Base-by-base conservation (phyloP, 2,329 filamentous ascomycete genomes). In the Simplicillium aogashimaense region DNA sequence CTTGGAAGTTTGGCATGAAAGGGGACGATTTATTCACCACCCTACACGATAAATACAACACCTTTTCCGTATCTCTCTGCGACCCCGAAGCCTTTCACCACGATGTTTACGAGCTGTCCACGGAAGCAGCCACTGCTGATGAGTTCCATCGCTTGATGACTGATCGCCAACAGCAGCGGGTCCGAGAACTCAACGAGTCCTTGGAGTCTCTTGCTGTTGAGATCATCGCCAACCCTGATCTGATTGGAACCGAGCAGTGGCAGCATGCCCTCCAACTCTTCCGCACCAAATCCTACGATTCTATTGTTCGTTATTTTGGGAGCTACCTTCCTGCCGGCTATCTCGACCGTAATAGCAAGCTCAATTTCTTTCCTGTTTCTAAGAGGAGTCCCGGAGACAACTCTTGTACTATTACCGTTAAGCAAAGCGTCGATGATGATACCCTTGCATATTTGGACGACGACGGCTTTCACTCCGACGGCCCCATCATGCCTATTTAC, bases 1-100 rank as follows among this genome's bases (percentile, higher is more conserved):
- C 69, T 50, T 78, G 74, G 74, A 78, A 78, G 57, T 78, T 78
- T 63, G 74, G 72, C 52, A 68, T 78, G 67, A 76, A 73, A 65
- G 67, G 67, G 53, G 67, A 70, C 42, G 74, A 76, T 51, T 69
- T 78, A 57, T 70, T 70, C 53, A 71, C 69, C 39, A 72, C 67
- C 39, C 67, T 78, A 11, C 72, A 78, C 50, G 69, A 76, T 47
- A 68, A 71, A 53, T 78, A 76, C 60, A 78, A 78, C 58, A 78
- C 74, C 36, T 60, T 77, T 40, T 59, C 69, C 38, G 70, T 69
- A 38, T 61, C 67, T 35, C 68, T 78, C 25, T 74, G 76, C 51
- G 74, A 78, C 56, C 69, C 72, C 47, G 70, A 76, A 45, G 74
- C 74, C 39, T 78, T 78, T 45, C 72, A 78, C 53, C 71, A 76